Conservation (phyloP, 2,329 filamentous ascomycete species). For the Albophoma yamanashiensis region DNA sequence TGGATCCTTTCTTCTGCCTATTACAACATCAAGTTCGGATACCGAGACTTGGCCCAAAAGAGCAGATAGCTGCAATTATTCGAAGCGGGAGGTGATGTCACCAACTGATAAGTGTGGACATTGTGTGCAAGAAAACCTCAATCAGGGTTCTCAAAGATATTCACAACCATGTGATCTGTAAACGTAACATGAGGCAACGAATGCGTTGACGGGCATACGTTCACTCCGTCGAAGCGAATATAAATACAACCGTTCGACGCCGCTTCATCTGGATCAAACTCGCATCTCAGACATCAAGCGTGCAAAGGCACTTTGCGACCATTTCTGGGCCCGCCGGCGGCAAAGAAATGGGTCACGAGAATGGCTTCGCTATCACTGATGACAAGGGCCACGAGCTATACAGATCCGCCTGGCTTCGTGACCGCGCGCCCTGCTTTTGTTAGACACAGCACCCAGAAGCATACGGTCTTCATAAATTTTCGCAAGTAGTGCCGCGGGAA, state of each 20-base stretch:
- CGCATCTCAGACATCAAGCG: not conserved
- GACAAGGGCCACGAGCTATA: not conserved
- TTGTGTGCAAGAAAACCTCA: too few relatives aligned
- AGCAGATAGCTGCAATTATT: not conserved
- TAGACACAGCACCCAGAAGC: too few relatives aligned
- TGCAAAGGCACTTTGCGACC: not conserved
- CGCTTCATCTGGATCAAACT: not conserved
- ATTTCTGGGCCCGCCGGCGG: not conserved
- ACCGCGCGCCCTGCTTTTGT: not conserved
- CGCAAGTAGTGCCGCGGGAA: too few relatives aligned
- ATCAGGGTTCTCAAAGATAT: not conserved
- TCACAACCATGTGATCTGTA: too few relatives aligned
- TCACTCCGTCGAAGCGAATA: not conserved
- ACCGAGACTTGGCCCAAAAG: not conserved
- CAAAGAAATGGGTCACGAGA: not conserved
- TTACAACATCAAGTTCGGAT: not conserved
- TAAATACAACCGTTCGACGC: not conserved
- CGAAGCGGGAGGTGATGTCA: not conserved
- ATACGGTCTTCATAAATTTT: too few relatives aligned
- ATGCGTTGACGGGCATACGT: not conserved
- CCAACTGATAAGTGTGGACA: not conserved
- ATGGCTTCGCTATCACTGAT: not conserved
- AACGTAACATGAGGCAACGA: not conserved
- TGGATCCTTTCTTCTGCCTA: too few relatives aligned
- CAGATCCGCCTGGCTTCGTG: not conserved